These are phyloP conservation scores for Endogone sp. DNA, from an alignment of 192 early-diverging fungal genomes.

Conservation along the genomic window DNA sequence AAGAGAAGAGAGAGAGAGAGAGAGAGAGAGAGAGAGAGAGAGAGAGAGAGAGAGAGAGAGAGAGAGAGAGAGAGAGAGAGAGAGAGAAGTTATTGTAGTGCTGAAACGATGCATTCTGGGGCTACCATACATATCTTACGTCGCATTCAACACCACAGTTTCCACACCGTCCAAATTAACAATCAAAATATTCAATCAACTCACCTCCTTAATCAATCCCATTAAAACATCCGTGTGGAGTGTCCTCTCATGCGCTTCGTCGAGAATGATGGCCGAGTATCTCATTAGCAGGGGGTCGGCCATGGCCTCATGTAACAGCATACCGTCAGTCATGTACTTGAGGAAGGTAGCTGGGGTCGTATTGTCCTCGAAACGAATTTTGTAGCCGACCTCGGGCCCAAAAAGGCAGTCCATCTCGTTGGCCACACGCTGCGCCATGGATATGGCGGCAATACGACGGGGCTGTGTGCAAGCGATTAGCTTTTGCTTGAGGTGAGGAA, in stretches of 20 bases:
- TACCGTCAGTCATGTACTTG: conserved; percentile 99
- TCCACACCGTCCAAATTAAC: too few species aligned
- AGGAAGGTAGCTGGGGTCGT: conserved; percentile 83
- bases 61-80: too few species aligned
- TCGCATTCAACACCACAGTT: too few species aligned
- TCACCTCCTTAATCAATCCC: conserved; percentile 91
- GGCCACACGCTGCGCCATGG: conserved; percentile 96
- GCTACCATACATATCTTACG: too few species aligned
- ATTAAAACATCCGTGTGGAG: conserved; percentile 96
- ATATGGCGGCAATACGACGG: conserved; percentile 97
- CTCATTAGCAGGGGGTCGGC: conserved; percentile 81
- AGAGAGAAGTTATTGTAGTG: too few species aligned
- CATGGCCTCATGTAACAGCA: conserved; percentile 98
- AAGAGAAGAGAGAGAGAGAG: conserved; percentile 7
- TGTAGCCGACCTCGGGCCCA: conserved; percentile 95
- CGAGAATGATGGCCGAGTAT: conserved; percentile 95
- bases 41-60: too few species aligned
- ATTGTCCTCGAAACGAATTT: conserved; percentile 97
- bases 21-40: too few species aligned
- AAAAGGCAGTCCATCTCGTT: conserved; percentile 93
- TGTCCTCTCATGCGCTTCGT: conserved; percentile 99
- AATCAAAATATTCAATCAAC: too few species aligned
- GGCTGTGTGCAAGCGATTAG: conserved; percentile 99
- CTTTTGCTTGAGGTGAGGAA: conserved; percentile 83
- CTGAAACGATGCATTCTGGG: too few species aligned